Evolutionary conservation across 164 flowering plant genomes (phyloP), one percentile per base, ranked within the genome.

Genomic region (Santalum album): DNA sequence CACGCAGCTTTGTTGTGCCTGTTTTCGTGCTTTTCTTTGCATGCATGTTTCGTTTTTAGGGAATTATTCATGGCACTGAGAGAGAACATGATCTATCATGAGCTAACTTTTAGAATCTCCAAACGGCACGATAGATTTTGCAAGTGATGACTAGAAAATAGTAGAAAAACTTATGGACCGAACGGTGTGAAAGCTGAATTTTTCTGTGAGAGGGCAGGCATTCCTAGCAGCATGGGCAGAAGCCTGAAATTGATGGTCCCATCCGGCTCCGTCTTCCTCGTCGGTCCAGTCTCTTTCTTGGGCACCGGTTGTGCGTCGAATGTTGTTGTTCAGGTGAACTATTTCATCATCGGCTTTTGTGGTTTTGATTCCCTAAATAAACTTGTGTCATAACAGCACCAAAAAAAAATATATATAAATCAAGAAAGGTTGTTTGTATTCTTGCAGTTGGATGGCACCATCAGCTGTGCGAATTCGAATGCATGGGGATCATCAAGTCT

Each of bases 241-340:
- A 40, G 85, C 92, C 32, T 89, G 97, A 57, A 72, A 79, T 40
- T 89, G 36, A n/a, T 72, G n/a, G 84, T 84, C 51, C 97, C 95
- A 51, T 64, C 78, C 3, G 78, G 79, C 43, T 79, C 56, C 47
- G 68, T 65, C 2, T 89, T 86, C 60, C 79, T 86, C 1, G 75
- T 89, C 15, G 70, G 74, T 18, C 85, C 95, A 19, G 63, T 86
- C 47, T 64, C 88, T 12, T 89, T 89, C 71, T 73, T 85, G 0
- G 95, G 95, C 17, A 67, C 65, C 7, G 64, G 71, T 43, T 89
- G 97, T 51, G 47, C 48, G 67, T 49, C 77, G 25, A 72, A 81
- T 54, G 79, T 82, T 22, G 70, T 78, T 7, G 80, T 89, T 59
- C 90, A 89, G 90, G 96, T 79, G 51, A 67, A 9, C 34, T 49